A percentile compares a stretch with the other conserved stretches of the same genome.
These are phyloP conservation scores for Trichosporon coremiiforme DNA, from an alignment of 1,284 basidiomycete genomes.

Conservation along the genomic window DNA sequence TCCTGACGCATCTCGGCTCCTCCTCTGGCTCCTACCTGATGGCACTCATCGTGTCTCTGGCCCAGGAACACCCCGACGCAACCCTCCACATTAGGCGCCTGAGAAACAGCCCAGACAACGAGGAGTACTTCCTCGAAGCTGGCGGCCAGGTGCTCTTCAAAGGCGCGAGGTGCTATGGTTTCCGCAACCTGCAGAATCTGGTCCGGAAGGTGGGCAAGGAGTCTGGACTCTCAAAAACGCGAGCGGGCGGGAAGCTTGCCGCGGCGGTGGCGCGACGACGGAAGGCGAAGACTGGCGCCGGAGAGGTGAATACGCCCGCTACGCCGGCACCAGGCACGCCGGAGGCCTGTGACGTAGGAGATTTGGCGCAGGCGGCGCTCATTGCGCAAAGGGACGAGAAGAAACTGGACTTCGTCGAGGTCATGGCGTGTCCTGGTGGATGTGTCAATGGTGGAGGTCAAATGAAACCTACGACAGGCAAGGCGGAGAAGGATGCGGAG, in stretches of 20 bases:
- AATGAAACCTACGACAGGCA: slow-evolving; percentile 62
- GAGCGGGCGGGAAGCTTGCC: slow-evolving; percentile 49
- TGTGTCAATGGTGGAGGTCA: slow-evolving; percentile 98
- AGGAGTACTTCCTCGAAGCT: slow-evolving; percentile 64
- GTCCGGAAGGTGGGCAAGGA: slow-evolving; percentile 90
- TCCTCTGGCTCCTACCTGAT: slow-evolving; percentile 94
- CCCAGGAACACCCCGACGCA: slow-evolving; percentile 60
- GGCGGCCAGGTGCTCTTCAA: slow-evolving; percentile 74
- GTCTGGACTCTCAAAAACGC: slow-evolving; percentile 64
- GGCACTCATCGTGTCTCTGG: slow-evolving; percentile 64
- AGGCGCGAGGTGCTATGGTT: slow-evolving; percentile 94
- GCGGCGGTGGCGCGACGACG: slow-evolving; percentile 55
- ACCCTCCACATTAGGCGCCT: slow-evolving; percentile 66
- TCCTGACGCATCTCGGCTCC: slow-evolving; percentile 77
- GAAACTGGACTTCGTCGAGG: slow-evolving; percentile 92
- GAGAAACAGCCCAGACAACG: slow-evolving; percentile 65
- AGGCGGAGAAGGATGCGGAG: slow-evolving; percentile 52
- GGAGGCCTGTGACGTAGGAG: slow-evolving; percentile 31
- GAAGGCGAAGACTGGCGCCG: slow-evolving; percentile 50
- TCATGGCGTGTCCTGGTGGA: slow-evolving; percentile 98
- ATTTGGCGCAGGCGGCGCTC: slow-evolving; percentile 23
- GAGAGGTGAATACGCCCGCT: slow-evolving; percentile 28
- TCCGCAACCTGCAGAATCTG: slow-evolving; percentile 95
- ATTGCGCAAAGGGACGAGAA: slow-evolving; percentile 57
- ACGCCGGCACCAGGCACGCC: slow-evolving; percentile 38